Conservation (phyloP, 768 basidiomycete species). For the Xanthoconium stramineum region DNA sequence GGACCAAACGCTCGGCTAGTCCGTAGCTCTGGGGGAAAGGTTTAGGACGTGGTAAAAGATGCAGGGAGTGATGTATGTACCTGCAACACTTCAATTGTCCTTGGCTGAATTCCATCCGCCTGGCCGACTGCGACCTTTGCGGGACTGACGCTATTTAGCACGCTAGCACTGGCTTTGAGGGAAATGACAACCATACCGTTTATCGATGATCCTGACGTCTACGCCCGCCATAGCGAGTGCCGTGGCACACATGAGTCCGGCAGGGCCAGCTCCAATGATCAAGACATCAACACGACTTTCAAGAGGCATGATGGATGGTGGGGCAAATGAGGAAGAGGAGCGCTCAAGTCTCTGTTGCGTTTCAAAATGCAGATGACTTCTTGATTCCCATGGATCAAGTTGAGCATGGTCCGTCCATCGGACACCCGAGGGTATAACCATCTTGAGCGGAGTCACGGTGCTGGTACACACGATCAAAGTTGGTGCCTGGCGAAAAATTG, state of each 20-base stretch:
- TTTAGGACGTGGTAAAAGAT: background rate
- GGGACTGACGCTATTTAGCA: conserved; percentile 31
- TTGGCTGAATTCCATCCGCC: conserved; percentile 48
- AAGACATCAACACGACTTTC: conserved; percentile 8
- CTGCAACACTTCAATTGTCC: too few species aligned
- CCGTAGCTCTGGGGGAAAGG: background rate
- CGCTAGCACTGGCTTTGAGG: background rate
- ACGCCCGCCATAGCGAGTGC: conserved; percentile 43
- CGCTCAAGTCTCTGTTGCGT: too few species aligned
- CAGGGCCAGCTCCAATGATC: conserved; percentile 22
- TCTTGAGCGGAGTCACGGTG: too few species aligned
- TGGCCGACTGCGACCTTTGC: conserved; percentile 43
- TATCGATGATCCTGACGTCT: conserved; percentile 46
- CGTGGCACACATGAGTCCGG: conserved; percentile 67
- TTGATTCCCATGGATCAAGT: too few species aligned
- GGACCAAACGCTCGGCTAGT: background rate
- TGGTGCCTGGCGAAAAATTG: too few species aligned
- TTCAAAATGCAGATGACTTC: too few species aligned
- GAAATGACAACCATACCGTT: conserved; percentile 30
- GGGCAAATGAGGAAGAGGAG: too few species aligned
- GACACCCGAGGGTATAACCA: too few species aligned
- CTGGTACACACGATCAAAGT: too few species aligned
- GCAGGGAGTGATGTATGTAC: background rate
- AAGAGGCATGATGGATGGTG: conserved; percentile 13
- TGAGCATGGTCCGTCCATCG: too few species aligned